These are phyloP conservation scores for Quercus engelmannii DNA, from an alignment of 306 rosid species.

Conservation along the genomic window DNA sequence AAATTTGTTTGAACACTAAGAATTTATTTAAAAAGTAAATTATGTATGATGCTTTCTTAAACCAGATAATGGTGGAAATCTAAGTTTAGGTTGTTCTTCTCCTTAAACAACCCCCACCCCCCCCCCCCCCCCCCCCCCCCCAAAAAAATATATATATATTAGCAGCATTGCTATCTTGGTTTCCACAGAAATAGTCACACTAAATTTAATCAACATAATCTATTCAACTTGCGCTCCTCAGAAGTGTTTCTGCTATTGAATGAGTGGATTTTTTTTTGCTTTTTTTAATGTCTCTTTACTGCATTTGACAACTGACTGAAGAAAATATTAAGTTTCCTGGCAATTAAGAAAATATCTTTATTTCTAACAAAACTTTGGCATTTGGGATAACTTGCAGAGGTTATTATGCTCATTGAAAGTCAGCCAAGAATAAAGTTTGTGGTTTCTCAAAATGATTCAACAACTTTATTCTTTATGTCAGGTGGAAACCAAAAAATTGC, in stretches of 20 bases:
- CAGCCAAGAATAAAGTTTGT: not conserved
- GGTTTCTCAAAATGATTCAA: constrained; percentile 44
- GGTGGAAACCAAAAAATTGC: constrained; percentile 48
- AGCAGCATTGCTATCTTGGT: not conserved
- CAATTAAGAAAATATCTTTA: not conserved
- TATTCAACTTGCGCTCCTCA: not conserved
- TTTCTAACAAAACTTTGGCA: not conserved
- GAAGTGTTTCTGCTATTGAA: not conserved
- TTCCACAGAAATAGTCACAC: not conserved
- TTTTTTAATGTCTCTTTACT: not conserved
- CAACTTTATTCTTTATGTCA: constrained; percentile 46
- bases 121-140: not conserved
- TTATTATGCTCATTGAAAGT: constrained; percentile 28
- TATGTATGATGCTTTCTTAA: not conserved
- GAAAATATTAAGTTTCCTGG: not conserved
- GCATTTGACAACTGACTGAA: not conserved
- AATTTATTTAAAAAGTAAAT: not conserved
- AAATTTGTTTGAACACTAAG: not conserved
- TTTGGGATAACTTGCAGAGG: constrained; percentile 27
- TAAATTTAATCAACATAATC: not conserved
- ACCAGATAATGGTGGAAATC: not conserved
- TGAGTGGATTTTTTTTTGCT: not conserved
- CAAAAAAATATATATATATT: too few relatives aligned
- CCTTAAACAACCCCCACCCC: not conserved
- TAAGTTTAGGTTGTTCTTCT: not conserved